phyloP scores from a whole-genome alignment of 2,329 filamentous ascomycete species.

The Davidsoniella neocaledoniae region DNA sequence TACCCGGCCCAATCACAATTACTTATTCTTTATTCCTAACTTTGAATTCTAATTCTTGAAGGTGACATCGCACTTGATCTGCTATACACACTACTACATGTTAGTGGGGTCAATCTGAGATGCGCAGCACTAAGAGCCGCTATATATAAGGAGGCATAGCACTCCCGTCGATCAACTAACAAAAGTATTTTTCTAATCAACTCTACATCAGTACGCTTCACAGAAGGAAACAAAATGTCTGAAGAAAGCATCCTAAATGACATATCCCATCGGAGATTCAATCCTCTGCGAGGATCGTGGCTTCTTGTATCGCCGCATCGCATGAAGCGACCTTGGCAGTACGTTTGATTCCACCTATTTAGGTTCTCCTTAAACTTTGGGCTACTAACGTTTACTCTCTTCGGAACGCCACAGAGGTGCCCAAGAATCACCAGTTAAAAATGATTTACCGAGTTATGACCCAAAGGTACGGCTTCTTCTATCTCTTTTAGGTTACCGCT shows the following conservation, averaged over 20 bases:
- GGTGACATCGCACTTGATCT: no score
- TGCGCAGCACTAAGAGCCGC: not conserved
- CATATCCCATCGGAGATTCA: slow-evolving; percentile 90
- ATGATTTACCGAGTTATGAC: slow-evolving; percentile 64
- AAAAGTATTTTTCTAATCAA: not conserved
- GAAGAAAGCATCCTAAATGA: slow-evolving; percentile 65
- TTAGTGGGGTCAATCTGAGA: not conserved
- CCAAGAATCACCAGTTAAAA: slow-evolving; percentile 55
- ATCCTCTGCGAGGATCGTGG: slow-evolving; percentile 79
- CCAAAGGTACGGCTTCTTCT: slow-evolving; percentile 33
- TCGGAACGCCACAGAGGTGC: slow-evolving; percentile 40
- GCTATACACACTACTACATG: no score
- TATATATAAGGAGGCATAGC: not conserved
- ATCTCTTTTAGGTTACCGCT: not conserved
- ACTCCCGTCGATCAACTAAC: not conserved
- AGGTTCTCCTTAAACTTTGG: not conserved
- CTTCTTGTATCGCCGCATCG: slow-evolving; percentile 89
- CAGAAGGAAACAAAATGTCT: slow-evolving; percentile 34
- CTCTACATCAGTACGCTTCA: no score
- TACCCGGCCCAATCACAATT: no score
- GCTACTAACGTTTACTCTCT: slow-evolving; percentile 1
- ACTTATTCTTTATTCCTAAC: no score
- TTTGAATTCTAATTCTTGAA: no score
- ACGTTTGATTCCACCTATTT: slow-evolving; percentile 24
- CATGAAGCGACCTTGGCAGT: slow-evolving; percentile 97